Base-by-base conservation (phyloP, 2,329 filamentous ascomycete genomes). In the Colletotrichum viniferum region DNA sequence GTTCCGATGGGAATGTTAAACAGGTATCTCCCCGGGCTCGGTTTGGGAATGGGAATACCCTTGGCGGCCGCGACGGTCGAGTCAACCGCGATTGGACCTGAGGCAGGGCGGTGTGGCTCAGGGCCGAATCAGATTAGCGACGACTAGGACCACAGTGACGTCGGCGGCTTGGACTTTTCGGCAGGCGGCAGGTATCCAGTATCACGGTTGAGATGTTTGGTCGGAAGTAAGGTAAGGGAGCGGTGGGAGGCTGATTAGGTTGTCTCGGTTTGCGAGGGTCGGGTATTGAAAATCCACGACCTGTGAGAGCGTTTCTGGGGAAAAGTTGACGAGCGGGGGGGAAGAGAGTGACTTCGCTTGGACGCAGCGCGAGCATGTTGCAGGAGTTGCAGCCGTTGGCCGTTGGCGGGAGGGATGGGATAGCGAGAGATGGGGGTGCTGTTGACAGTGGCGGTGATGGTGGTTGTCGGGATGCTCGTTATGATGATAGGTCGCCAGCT, bases 161-260 rank as follows among this genome's bases (percentile, higher is more conserved):
- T 75, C 69, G 73, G 55, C 38, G 73, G 69, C 73, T 75, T 75
- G 69, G 43, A 38, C 43, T 16, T 52, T 64, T 69, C 32, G 55
- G 69, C 30, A 73, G 63, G 38, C 62, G 69, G 56, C 58, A 73
- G 43, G 43, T 24, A 56, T 36, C 32, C 58, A 36, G 43, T 58
- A 64, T 48, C 32, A 62, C 38, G 30, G 48, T 36, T 24, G 16
- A 55, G 32, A 62, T 75, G 36, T 61, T 32, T 64, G 26, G 69
- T 28, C 24, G 26, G n/a, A 34, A n/a, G 48, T 13, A 38, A 32
- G 56, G 36, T 38, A 60, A 61, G 26, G 48, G 36, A 65, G 26
- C 24, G 52, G 30, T 48, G 21, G 60, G 56, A 55, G 43, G 28
- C 14, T 61, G 16, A 48, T 71, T 38, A 30, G 21, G 48, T 24